phyloP scores from a whole-genome alignment of 345 rosid species.

The Draba incana region DNA sequence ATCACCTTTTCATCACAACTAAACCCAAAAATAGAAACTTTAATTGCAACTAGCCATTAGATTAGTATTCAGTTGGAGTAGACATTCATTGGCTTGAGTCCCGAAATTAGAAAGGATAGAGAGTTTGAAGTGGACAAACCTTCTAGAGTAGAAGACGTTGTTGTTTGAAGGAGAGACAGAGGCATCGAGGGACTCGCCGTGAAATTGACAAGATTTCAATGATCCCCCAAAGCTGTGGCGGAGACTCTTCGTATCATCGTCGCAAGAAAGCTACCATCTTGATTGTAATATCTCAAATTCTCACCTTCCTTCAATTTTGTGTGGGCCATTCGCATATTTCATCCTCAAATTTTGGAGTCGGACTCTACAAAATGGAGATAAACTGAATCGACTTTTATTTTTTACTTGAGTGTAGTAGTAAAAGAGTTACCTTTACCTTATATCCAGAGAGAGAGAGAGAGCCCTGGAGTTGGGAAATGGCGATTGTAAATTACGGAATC shows the following conservation, averaged over 20 bases:
- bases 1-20: constrained; percentile 27
- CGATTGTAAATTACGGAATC: constrained; percentile 69
- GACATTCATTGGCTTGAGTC: neutral
- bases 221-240: constrained; percentile 45
- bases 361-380: no score
- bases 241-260: constrained; percentile 45
- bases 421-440: no score
- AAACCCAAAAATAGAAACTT: constrained; percentile 25
- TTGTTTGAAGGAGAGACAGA: constrained; percentile 64
- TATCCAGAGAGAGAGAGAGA: constrained; percentile 3
- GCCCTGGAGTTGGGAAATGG: constrained; percentile 28
- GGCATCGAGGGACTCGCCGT: constrained; percentile 52
- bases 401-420: no score
- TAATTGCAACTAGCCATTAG: neutral
- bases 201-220: constrained; percentile 43
- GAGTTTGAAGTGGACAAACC: constrained; percentile 46
- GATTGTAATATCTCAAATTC: no score
- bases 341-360: neutral
- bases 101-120: neutral
- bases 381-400: neutral
- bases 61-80: neutral
- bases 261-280: constrained; percentile 36
- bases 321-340: no score
- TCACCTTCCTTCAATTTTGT: neutral
- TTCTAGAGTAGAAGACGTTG: constrained; percentile 87